phyloP scores from a whole-genome alignment of 2,329 filamentous ascomycete species.

The Exophiala sideris region DNA sequence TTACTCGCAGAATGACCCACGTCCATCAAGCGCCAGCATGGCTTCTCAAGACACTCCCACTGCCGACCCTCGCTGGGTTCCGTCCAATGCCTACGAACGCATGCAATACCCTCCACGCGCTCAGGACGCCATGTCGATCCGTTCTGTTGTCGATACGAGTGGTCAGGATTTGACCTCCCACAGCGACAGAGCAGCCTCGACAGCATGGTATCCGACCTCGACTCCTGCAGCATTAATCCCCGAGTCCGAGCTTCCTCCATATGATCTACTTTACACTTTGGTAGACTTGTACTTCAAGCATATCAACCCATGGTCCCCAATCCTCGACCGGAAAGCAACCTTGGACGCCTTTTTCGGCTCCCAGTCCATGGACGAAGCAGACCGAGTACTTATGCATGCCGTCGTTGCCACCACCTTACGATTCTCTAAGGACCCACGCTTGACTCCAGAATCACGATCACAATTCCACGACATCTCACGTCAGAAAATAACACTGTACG shows the following conservation, averaged over 20 bases:
- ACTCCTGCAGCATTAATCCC: constrained; percentile 16
- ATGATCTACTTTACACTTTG: constrained; percentile 68
- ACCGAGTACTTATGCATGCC: constrained; percentile 77
- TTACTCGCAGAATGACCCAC: constrained; percentile 18
- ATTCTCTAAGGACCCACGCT: constrained; percentile 72
- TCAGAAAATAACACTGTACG: constrained; percentile 80
- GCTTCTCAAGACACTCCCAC: constrained; percentile 22
- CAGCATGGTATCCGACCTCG: constrained; percentile 16
- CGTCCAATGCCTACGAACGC: constrained; percentile 22
- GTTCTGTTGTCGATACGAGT: constrained; percentile 19
- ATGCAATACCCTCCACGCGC: constrained; percentile 22
- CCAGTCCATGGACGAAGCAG: constrained; percentile 55
- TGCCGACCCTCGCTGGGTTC: constrained; percentile 19
- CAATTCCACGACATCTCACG: constrained; percentile 79
- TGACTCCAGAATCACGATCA: constrained; percentile 68
- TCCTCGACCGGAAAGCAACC: constrained; percentile 79
- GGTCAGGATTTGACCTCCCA: constrained; percentile 18
- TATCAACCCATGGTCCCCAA: constrained; percentile 82
- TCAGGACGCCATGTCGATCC: constrained; percentile 25
- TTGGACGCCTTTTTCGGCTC: constrained; percentile 75
- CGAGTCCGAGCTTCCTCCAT: constrained; percentile 57
- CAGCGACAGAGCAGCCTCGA: constrained; percentile 18
- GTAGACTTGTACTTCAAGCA: constrained; percentile 77
- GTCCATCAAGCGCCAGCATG: constrained; percentile 20
- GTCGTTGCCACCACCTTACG: constrained; percentile 85